These are phyloP conservation scores for Daedaleopsis nitida DNA, from an alignment of 768 basidiomycete species.

Conservation along the genomic window DNA sequence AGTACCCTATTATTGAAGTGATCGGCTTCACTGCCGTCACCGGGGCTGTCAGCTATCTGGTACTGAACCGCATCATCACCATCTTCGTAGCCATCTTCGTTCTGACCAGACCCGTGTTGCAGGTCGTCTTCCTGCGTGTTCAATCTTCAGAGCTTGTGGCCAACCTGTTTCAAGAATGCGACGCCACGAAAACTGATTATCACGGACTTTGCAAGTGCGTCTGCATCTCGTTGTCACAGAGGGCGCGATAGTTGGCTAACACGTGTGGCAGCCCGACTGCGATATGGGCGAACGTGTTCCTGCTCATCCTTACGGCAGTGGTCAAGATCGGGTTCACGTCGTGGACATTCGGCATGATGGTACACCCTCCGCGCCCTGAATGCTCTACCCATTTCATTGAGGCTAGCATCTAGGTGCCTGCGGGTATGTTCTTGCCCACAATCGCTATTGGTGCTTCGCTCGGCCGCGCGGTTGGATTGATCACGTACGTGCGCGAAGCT, in stretches of 20 bases:
- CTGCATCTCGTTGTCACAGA: background rate
- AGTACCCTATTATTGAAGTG: constrained; percentile 71
- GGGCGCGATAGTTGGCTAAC: background rate
- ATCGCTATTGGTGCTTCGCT: constrained; percentile 75
- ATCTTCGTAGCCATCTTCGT: background rate
- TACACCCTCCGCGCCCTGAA: constrained; percentile 28
- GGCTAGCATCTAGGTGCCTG: constrained; percentile 54
- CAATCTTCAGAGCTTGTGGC: constrained; percentile 82
- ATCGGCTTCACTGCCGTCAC: constrained; percentile 62
- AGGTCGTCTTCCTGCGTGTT: constrained; percentile 75
- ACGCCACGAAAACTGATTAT: constrained; percentile 62
- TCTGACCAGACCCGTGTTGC: background rate
- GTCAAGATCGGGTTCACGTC: constrained; percentile 66
- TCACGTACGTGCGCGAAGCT: constrained; percentile 50
- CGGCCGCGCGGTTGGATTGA: constrained; percentile 68
- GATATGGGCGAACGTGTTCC: constrained; percentile 66
- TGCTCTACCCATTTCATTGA: background rate
- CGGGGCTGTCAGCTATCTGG: constrained; percentile 70
- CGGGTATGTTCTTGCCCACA: constrained; percentile 76
- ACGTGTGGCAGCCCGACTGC: constrained; percentile 54
- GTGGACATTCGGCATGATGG: constrained; percentile 84
- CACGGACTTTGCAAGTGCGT: constrained; percentile 83
- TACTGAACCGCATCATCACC: constrained; percentile 31
- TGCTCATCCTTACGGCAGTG: constrained; percentile 61
- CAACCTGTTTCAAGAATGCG: constrained; percentile 84